A percentile compares a stretch with the other conserved stretches of the same genome.
Conservation (phyloP, 2,329 filamentous ascomycete species). For the Colletotrichum sp. region DNA sequence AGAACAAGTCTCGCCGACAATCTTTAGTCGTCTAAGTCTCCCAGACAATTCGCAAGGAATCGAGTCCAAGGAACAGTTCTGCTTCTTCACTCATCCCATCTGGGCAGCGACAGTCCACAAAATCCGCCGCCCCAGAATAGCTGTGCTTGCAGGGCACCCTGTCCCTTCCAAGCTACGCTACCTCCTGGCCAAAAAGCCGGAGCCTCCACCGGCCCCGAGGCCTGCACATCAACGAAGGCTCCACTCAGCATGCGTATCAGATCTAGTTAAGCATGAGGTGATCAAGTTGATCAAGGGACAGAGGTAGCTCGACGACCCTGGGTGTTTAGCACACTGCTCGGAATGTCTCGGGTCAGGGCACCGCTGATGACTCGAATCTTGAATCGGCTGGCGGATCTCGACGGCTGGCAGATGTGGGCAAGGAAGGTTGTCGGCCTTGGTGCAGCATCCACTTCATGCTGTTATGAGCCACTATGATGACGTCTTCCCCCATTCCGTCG, state of each 20-base stretch:
- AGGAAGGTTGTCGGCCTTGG: neutral
- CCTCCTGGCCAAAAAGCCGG: neutral
- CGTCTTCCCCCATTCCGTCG: neutral
- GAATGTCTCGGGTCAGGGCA: neutral
- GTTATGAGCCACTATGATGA: neutral
- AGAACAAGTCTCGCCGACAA: neutral
- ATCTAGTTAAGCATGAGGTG: neutral
- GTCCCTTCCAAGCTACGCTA: neutral
- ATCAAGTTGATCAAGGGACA: neutral
- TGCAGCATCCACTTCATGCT: neutral
- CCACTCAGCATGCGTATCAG: neutral
- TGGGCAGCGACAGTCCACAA: neutral
- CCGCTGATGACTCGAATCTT: neutral
- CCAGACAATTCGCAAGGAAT: neutral
- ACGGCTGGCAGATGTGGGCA: neutral
- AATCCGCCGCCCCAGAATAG: neutral
- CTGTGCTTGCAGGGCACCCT: neutral
- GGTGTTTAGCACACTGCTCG: neutral
- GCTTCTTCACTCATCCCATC: neutral
- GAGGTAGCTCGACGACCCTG: neutral
- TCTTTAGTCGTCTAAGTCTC: neutral
- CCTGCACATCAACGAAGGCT: neutral
- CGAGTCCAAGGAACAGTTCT: neutral
- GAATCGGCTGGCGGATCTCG: neutral
- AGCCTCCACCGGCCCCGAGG: too few relatives aligned